phyloP scores from a whole-genome alignment of 2,329 filamentous ascomycete species.

The Bretziella fagacearum region DNA sequence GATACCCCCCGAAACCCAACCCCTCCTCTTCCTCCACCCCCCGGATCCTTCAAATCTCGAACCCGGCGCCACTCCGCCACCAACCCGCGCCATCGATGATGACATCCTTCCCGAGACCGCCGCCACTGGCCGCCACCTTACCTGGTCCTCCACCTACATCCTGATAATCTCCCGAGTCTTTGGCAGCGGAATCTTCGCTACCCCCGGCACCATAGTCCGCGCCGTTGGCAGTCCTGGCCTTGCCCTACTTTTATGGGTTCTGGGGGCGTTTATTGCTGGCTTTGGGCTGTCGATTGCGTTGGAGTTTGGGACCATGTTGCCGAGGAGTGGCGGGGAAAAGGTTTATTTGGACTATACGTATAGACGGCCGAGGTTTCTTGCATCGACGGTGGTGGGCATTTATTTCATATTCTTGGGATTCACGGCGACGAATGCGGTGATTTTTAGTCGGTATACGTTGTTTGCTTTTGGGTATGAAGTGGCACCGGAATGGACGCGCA shows the following conservation, averaged over 20 bases:
- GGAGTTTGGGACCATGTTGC: constrained; percentile 55
- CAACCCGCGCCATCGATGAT: constrained; percentile 29
- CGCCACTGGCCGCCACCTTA: constrained; percentile 39
- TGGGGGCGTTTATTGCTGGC: constrained; percentile 43
- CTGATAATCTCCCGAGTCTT: constrained; percentile 52
- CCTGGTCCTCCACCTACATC: constrained; percentile 47
- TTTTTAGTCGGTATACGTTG: constrained; percentile 48
- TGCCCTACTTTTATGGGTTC: constrained; percentile 43
- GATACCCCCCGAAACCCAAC: constrained; percentile 5
- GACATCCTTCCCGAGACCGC: constrained; percentile 43
- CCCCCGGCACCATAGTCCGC: constrained; percentile 48
- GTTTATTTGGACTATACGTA: constrained; percentile 58
- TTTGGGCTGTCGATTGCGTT: constrained; percentile 45
- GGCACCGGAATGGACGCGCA: constrained; percentile 29
- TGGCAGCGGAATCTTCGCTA: constrained; percentile 56
- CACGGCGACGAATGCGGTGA: constrained; percentile 52
- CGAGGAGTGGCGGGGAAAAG: constrained; percentile 50
- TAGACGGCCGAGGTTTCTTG: constrained; percentile 43
- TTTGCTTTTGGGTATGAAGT: constrained; percentile 36
- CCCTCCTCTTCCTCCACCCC: constrained; percentile 3
- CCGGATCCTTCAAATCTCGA: constrained; percentile 1
- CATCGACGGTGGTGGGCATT: constrained; percentile 45
- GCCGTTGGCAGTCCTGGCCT: constrained; percentile 50
- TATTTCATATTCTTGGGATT: constrained; percentile 49
- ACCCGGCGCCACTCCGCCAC: neutral